A percentile compares a stretch with the other conserved stretches of the same genome.
Evolutionary conservation across 2,329 filamentous ascomycete genomes (phyloP).

Genomic region (Coniosporium tulheliwenetii): DNA sequence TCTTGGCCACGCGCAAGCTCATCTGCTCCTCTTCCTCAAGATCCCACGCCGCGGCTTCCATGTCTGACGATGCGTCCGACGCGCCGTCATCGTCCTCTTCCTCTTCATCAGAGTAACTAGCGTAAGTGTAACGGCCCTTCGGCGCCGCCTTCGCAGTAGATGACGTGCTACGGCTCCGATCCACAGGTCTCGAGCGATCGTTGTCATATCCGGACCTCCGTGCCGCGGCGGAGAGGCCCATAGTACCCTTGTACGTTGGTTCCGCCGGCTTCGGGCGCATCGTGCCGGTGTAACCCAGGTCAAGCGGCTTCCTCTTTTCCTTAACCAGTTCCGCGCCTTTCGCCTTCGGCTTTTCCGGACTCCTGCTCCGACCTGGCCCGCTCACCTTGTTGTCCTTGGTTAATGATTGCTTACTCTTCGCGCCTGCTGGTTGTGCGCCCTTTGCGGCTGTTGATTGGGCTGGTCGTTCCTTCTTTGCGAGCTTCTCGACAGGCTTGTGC

Average conservation of each 20-base stretch:
- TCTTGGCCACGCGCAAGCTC: conserved; percentile 45
- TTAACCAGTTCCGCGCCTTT: conserved; percentile 13
- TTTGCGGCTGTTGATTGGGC: conserved; percentile 9
- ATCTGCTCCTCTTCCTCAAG: conserved; percentile 55
- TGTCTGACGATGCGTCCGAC: conserved; percentile 56
- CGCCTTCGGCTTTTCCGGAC: conserved; percentile 7
- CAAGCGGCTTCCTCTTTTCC: conserved; percentile 20
- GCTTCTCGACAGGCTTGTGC: conserved; percentile 55
- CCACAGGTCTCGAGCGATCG: conserved; percentile 3
- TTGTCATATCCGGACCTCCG: conserved; percentile 8
- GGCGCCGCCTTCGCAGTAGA: conserved; percentile 14
- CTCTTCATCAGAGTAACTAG: conserved; percentile 26
- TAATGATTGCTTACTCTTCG: conserved; percentile 23
- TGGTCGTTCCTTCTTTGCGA: conserved; percentile 41
- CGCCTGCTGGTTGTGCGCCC: conserved; percentile 26
- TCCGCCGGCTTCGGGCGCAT: conserved; percentile 12
- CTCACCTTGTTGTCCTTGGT: conserved; percentile 4
- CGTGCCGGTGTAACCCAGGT: conserved; percentile 27
- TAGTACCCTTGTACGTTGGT: conserved; percentile 28
- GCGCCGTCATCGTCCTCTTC: conserved; percentile 50
- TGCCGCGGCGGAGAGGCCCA: conserved; percentile 20
- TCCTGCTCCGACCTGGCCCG: conserved; percentile 16
- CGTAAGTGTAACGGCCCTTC: conserved; percentile 22
- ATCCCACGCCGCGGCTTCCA: conserved; percentile 63
- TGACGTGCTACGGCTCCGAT: conserved; percentile 9